Evolutionary conservation across 352 stramenopile genomes (phyloP).

Genomic region (Pythium periplocum): DNA sequence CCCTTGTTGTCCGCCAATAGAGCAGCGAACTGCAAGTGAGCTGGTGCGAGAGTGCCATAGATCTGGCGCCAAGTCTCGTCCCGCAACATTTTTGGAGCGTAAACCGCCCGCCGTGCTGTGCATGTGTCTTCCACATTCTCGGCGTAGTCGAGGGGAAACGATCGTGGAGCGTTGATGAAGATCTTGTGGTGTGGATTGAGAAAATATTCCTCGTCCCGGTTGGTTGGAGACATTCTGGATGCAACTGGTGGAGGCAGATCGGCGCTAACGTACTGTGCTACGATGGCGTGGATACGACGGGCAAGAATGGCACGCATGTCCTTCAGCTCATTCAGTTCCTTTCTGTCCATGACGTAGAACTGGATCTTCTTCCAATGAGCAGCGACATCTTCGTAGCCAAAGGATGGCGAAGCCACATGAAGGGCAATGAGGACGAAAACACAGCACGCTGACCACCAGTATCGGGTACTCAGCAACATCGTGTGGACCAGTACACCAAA

Average conservation of each 20-base stretch:
- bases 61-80: constrained; percentile 65
- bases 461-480: constrained; percentile 23
- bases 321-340: constrained; percentile 46
- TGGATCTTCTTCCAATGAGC: constrained; percentile 67
- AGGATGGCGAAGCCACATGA: constrained; percentile 27
- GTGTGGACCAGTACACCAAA: constrained; percentile 29
- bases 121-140: constrained; percentile 32
- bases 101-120: constrained; percentile 42
- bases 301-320: constrained; percentile 46
- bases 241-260: constrained; percentile 52
- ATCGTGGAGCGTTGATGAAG: constrained; percentile 78
- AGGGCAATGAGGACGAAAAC: constrained; percentile 27
- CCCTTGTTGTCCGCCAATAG: constrained; percentile 59
- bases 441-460: constrained; percentile 23
- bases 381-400: constrained; percentile 36
- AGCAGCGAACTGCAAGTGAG: constrained; percentile 44
- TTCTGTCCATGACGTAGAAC: constrained; percentile 67
- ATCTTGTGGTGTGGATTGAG: constrained; percentile 75
- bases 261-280: constrained; percentile 59
- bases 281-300: constrained; percentile 59
- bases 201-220: constrained; percentile 52
- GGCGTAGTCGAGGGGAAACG: constrained; percentile 52
- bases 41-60: constrained; percentile 55
- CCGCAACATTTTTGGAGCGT: constrained; percentile 69
- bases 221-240: constrained; percentile 27